Conservation (phyloP, 1,284 basidiomycete species). For the Cutaneotrichosporon cutaneum region DNA sequence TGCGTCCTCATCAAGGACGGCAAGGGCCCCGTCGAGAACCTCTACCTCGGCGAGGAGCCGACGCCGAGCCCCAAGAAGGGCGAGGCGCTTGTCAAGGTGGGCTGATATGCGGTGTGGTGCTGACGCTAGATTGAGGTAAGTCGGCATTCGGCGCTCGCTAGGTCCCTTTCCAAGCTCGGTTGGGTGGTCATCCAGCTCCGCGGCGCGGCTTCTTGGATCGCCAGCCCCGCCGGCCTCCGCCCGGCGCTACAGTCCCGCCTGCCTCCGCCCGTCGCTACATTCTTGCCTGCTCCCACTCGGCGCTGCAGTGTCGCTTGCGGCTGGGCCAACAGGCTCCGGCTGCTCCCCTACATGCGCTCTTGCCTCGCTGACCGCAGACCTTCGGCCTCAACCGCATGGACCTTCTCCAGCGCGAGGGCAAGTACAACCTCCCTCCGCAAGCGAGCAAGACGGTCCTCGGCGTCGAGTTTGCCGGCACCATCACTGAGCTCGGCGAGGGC, state of each 20-base stretch:
- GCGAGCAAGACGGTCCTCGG: slow-evolving; percentile 73
- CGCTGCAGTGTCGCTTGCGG: too few species aligned
- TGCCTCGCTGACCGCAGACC: slow-evolving; percentile 51
- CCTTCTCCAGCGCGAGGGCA: slow-evolving; percentile 67
- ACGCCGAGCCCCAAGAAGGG: slow-evolving; percentile 61
- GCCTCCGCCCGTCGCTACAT: too few species aligned
- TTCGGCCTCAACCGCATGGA: slow-evolving; percentile 92
- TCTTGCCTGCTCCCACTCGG: too few species aligned
- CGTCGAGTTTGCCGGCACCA: slow-evolving; percentile 82
- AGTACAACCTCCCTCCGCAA: slow-evolving; percentile 75
- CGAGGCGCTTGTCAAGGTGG: slow-evolving; percentile 74
- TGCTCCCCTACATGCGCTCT: too few species aligned
- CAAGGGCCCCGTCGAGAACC: slow-evolving; percentile 71
- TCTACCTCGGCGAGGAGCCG: slow-evolving; percentile 71
- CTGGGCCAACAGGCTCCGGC: too few species aligned
- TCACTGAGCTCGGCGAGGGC: slow-evolving; percentile 62
- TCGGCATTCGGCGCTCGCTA: neutral
- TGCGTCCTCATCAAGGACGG: slow-evolving; percentile 78
- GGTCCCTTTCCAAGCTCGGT: too few species aligned
- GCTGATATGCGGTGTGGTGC: slow-evolving; percentile 14
- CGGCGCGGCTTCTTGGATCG: too few species aligned
- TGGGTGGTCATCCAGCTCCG: too few species aligned
- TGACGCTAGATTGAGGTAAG: slow-evolving; percentile 37
- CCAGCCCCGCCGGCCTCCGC: too few species aligned
- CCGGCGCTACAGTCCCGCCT: too few species aligned